These are phyloP conservation scores for Lipomyces sp. DNA, from an alignment of 805 yeast genomes.

Conservation along the genomic window DNA sequence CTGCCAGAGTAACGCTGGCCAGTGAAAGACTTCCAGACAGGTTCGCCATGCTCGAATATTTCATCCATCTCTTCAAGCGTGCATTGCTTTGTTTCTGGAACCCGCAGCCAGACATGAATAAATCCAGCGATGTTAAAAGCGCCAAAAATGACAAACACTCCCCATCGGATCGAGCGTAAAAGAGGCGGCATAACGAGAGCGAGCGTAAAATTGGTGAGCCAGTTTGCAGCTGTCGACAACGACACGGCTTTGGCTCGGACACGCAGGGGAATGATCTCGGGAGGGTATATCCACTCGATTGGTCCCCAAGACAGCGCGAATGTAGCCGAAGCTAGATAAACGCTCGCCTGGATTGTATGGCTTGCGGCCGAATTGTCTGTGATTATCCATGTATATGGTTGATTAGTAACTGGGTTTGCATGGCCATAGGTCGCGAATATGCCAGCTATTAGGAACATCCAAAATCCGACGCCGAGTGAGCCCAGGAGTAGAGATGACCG, in stretches of 20 bases:
- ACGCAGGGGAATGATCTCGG: constrained; percentile 66
- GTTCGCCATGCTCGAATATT: constrained; percentile 56
- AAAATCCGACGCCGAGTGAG: constrained; percentile 75
- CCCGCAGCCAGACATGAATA: constrained; percentile 49
- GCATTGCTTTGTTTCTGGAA: constrained; percentile 87
- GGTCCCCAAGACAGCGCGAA: constrained; percentile 89
- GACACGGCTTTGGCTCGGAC: constrained; percentile 90
- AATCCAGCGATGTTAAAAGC: constrained; percentile 73
- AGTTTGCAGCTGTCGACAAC: constrained; percentile 84
- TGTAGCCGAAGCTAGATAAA: constrained; percentile 71
- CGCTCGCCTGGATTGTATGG: constrained; percentile 57
- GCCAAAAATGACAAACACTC: constrained; percentile 72
- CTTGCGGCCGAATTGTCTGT: constrained; percentile 49
- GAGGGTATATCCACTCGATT: constrained; percentile 33
- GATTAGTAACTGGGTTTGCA: not conserved
- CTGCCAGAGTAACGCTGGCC: not conserved
- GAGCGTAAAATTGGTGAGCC: constrained; percentile 89
- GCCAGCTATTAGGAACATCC: constrained; percentile 58
- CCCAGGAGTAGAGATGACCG: constrained; percentile 81
- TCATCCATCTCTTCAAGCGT: constrained; percentile 89
- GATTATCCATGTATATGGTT: constrained; percentile 3
- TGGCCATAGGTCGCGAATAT: not conserved
- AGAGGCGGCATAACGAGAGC: constrained; percentile 85
- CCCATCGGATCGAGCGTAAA: constrained; percentile 76
- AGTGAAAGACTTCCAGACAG: constrained; percentile 1